A percentile compares a stretch with the other conserved stretches of the same genome.
Conservation (phyloP, 768 basidiomycete genomes). For the Trametes coccinea region DNA sequence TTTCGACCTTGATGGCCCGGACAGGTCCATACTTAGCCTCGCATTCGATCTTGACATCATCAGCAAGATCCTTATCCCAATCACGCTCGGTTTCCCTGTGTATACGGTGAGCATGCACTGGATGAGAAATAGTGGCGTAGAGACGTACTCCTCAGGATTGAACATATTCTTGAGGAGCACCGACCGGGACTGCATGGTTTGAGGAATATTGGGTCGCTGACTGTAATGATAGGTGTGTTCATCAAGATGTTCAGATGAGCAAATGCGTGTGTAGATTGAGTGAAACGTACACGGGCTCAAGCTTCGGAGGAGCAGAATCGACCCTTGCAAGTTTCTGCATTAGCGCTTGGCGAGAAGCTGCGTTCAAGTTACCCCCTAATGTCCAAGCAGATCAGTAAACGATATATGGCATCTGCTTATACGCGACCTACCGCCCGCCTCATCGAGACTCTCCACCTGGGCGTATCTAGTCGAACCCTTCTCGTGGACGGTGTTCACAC, state of each 20-base stretch:
- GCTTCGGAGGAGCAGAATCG: conserved; percentile 59
- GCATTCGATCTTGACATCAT: conserved; percentile 95
- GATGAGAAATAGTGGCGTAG: neutral
- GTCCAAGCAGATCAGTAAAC: neutral
- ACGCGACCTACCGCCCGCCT: conserved; percentile 70
- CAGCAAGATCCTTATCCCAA: conserved; percentile 95
- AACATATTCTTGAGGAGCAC: conserved; percentile 96
- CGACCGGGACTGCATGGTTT: conserved; percentile 85
- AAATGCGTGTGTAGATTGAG: neutral
- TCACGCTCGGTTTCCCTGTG: conserved; percentile 89
- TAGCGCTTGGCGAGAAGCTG: conserved; percentile 96
- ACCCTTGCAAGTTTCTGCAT: conserved; percentile 99
- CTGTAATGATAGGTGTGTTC: conserved; percentile 39
- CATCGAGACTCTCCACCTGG: conserved; percentile 81
- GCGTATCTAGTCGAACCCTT: conserved; percentile 79
- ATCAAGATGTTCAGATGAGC: conserved; percentile 7
- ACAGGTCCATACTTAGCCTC: conserved; percentile 89
- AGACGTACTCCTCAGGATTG: conserved; percentile 48
- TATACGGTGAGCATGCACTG: conserved; percentile 7
- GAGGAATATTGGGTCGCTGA: conserved; percentile 75
- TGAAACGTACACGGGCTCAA: conserved; percentile 59
- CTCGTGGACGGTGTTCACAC: conserved; percentile 91
- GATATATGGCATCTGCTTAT: neutral
- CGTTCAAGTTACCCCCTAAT: conserved; percentile 94
- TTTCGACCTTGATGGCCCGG: conserved; percentile 87